These are phyloP conservation scores for Rhizopus delemar DNA, from an alignment of 371 early-diverging fungal genomes.

Conservation along the genomic window DNA sequence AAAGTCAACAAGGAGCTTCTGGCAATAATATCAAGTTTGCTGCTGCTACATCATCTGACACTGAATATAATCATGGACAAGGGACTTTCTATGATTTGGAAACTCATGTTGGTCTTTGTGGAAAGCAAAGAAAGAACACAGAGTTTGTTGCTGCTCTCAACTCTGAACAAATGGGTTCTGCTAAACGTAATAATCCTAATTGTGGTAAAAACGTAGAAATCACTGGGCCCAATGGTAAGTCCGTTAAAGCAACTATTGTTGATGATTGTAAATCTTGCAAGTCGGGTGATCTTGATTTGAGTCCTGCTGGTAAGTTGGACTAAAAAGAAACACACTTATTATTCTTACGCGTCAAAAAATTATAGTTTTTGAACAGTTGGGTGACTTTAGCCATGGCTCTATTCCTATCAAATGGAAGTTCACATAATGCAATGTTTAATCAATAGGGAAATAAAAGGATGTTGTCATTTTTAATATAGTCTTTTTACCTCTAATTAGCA, in stretches of 20 bases:
- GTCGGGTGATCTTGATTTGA: slow-evolving; percentile 34
- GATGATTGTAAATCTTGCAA: slow-evolving; percentile 50
- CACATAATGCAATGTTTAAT: not conserved
- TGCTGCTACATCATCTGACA: slow-evolving; percentile 7
- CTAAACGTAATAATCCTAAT: slow-evolving; percentile 27
- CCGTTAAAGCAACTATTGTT: slow-evolving; percentile 40
- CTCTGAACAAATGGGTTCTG: slow-evolving; percentile 31
- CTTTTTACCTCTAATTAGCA: not conserved
- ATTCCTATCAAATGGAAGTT: slow-evolving; percentile 38
- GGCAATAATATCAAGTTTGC: slow-evolving; percentile 17
- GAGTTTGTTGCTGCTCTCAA: slow-evolving; percentile 42
- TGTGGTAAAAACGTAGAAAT: slow-evolving; percentile 52
- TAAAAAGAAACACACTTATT: not conserved
- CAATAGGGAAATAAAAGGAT: too few relatives aligned
- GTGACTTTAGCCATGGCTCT: slow-evolving; percentile 33
- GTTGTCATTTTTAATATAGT: too few relatives aligned
- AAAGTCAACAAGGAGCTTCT: not conserved
- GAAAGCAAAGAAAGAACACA: slow-evolving; percentile 27
- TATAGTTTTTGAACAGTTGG: slow-evolving; percentile 36
- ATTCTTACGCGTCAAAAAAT: not conserved
- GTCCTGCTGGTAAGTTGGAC: slow-evolving; percentile 35
- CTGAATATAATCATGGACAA: slow-evolving; percentile 23
- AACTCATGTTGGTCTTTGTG: slow-evolving; percentile 38
- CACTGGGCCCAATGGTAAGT: slow-evolving; percentile 42
- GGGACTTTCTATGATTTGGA: slow-evolving; percentile 44